These are phyloP conservation scores for Leucosporidium yakuticum DNA, from an alignment of 768 basidiomycete genomes.

Conservation along the genomic window DNA sequence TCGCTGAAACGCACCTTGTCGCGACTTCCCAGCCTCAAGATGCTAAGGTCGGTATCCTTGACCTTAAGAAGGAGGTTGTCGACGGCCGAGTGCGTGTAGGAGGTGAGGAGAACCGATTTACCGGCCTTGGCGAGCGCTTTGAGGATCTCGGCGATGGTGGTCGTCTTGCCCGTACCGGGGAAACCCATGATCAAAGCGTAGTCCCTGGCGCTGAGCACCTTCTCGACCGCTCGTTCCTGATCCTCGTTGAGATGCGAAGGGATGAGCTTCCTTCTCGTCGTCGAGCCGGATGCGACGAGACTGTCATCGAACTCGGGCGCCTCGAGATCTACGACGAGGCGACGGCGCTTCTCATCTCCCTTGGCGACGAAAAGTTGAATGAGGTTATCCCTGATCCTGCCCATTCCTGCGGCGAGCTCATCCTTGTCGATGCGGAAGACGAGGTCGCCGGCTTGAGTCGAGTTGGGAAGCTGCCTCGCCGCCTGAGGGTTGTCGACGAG, in stretches of 20 bases:
- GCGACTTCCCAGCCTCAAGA: constrained; percentile 74
- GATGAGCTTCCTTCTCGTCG: constrained; percentile 30
- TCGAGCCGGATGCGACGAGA: neutral
- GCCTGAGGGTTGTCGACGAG: constrained; percentile 32
- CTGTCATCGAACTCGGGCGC: constrained; percentile 58
- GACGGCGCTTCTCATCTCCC: constrained; percentile 59
- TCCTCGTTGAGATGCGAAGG: constrained; percentile 58
- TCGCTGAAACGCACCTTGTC: constrained; percentile 63
- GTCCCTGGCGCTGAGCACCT: constrained; percentile 71
- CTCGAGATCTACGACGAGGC: constrained; percentile 74
- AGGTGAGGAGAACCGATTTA: constrained; percentile 80
- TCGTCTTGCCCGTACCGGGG: constrained; percentile 98
- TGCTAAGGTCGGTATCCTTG: constrained; percentile 57
- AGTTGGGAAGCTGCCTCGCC: constrained; percentile 40
- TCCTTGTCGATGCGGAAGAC: constrained; percentile 89
- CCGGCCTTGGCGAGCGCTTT: constrained; percentile 67
- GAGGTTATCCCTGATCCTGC: constrained; percentile 81
- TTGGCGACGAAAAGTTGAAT: constrained; percentile 78
- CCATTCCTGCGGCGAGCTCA: constrained; percentile 79
- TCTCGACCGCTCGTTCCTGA: constrained; percentile 65
- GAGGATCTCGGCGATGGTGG: constrained; percentile 84
- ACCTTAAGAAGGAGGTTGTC: constrained; percentile 92
- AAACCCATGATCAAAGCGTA: constrained; percentile 91
- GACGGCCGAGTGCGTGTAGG: constrained; percentile 96
- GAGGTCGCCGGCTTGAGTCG: constrained; percentile 22